Evolutionary conservation across 139 green algal genomes (phyloP).

Genomic region (Pleodorina starrii): DNA sequence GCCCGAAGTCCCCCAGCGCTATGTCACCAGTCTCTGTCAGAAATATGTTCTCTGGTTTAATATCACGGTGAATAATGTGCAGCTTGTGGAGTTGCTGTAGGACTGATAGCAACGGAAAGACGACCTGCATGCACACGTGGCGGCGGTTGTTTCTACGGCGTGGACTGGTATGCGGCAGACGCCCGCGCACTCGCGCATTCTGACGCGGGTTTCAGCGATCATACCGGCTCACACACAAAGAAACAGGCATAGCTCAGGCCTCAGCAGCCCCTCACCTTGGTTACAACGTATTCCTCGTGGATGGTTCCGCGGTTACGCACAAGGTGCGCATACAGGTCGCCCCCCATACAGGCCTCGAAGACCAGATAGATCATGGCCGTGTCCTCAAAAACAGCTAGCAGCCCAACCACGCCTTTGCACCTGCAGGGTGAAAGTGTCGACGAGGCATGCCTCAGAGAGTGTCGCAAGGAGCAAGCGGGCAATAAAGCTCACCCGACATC

Average conservation of each 20-base stretch:
- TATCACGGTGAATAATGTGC: slow-evolving; percentile 70
- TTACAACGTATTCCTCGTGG: slow-evolving; percentile 51
- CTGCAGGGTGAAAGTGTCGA: neutral
- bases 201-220: too few relatives aligned
- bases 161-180: too few relatives aligned
- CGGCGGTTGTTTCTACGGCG: too few relatives aligned
- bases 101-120: slow-evolving; percentile 62
- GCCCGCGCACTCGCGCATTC: too few relatives aligned
- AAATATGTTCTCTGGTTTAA: slow-evolving; percentile 69
- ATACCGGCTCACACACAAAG: too few relatives aligned
- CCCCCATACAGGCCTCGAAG: slow-evolving; percentile 60
- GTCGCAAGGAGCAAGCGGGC: neutral
- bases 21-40: slow-evolving; percentile 40
- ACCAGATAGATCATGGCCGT: slow-evolving; percentile 61
- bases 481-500: slow-evolving; percentile 38
- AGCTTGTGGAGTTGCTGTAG: slow-evolving; percentile 67
- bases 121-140: slow-evolving; percentile 58
- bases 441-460: neutral
- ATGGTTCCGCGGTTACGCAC: slow-evolving; percentile 46
- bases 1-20: slow-evolving; percentile 66
- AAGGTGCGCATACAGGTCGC: slow-evolving; percentile 61
- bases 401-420: slow-evolving; percentile 49
- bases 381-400: slow-evolving; percentile 66
- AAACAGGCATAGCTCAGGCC: too few relatives aligned
- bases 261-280: slow-evolving; percentile 40